Evolutionary conservation across 805 yeast species (phyloP).

Genomic region (Candida golubevii): DNA sequence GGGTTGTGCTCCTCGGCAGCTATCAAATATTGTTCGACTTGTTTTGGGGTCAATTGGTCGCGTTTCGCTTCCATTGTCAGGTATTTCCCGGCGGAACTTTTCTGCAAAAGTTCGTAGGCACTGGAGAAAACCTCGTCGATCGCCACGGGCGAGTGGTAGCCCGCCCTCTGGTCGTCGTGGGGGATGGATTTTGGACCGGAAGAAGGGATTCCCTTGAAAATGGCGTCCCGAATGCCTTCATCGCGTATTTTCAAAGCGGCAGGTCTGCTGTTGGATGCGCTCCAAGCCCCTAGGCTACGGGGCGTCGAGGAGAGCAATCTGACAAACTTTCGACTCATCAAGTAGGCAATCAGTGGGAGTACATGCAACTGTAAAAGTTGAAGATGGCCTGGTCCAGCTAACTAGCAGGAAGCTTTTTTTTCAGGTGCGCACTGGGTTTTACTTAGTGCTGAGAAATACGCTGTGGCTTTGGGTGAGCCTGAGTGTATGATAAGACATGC

Average conservation of each 20-base stretch:
- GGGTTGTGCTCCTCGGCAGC: slow-evolving; percentile 77
- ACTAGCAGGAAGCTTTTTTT: not conserved
- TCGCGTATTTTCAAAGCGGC: slow-evolving; percentile 23
- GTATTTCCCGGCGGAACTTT: slow-evolving; percentile 43
- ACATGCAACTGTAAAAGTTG: not conserved
- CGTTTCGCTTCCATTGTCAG: slow-evolving; percentile 22
- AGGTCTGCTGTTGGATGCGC: slow-evolving; percentile 29
- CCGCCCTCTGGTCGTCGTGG: slow-evolving; percentile 37
- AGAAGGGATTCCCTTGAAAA: slow-evolving; percentile 21
- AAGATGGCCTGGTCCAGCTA: not conserved
- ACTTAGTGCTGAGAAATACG: slow-evolving; percentile 8
- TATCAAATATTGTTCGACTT: slow-evolving; percentile 33
- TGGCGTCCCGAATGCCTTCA: slow-evolving; percentile 17
- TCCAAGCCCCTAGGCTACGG: slow-evolving; percentile 26
- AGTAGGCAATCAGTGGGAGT: not conserved
- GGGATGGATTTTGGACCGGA: slow-evolving; percentile 53
- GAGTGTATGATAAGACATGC: too few species aligned
- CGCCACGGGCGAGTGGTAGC: slow-evolving; percentile 65
- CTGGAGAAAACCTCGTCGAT: slow-evolving; percentile 68
- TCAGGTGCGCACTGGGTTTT: slow-evolving; percentile 2
- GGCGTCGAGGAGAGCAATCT: slow-evolving; percentile 12
- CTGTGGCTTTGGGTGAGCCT: too few species aligned
- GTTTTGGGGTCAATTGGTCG: slow-evolving; percentile 17
- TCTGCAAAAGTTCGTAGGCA: slow-evolving; percentile 57
- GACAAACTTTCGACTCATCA: slow-evolving; percentile 15